Evolutionary conservation across 2,329 filamentous ascomycete genomes (phyloP), one percentile per base, ranked within the genome.

Genomic region (Aspergillus sp.): DNA sequence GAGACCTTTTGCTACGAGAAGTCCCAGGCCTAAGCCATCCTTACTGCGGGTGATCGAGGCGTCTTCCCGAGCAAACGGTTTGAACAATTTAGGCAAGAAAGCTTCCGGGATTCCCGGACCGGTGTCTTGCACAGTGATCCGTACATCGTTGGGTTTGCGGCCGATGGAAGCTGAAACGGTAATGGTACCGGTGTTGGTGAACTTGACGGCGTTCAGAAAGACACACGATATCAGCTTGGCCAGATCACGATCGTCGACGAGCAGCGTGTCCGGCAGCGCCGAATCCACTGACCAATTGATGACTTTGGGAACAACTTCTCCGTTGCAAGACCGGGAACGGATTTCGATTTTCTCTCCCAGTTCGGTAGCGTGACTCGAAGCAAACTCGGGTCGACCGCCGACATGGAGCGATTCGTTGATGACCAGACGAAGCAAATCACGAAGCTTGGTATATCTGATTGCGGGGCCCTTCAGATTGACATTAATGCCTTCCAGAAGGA

Each of bases 1-100:
- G 41, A 86, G 73, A 3, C 83, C 83, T 65, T 86, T 87, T 1
- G 84, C 84, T n/a, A 87, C 84, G 59, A 87, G 74, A 9, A 88
- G 68, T 23, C 84, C 84, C 5, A 88, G 70, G 0, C 84, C 84
- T 3, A 87, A 71, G 0, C 84, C 84, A 62, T 88, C 84, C 60
- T 79, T 83, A 51, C 79, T 77, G 39, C 84, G 74, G 5, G 82
- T 86, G 12, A 82, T 79, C 1, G 83, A 85, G 44, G 81, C 77
- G 61, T 88, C 83, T 64, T 85, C 80, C 51, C 83, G 76, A 20
- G 83, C 81, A 62, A 86, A 87, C 1, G 84, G 79, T 54, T 83
- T 83, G 70, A 87, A 88, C 1, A 88, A 71, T 47, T 80, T 79
- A 0, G 81, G 80, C 44, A 84, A 66, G 57, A 86, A 87, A 10